Conservation (phyloP, 768 basidiomycete genomes). For the Suillus subalutaceus region DNA sequence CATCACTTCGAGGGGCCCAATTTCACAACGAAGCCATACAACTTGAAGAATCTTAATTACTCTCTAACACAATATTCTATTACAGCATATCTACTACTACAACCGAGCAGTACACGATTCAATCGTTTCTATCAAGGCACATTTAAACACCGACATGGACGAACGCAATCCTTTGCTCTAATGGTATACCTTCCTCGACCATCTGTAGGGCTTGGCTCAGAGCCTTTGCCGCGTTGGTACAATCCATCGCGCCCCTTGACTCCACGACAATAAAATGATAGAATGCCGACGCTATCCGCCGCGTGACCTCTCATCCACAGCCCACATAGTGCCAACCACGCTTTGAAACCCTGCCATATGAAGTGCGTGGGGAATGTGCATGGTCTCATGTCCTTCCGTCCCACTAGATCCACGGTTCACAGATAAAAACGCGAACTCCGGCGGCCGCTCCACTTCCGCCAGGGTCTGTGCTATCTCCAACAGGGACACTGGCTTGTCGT, state of each 20-base stretch:
- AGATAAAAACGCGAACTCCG: slow-evolving; percentile 40
- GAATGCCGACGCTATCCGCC: slow-evolving; percentile 20
- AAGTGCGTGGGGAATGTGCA: slow-evolving; percentile 38
- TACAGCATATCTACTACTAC: neutral
- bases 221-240: slow-evolving; percentile 21
- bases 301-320: slow-evolving; percentile 30
- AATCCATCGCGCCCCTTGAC: slow-evolving; percentile 15
- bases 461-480: slow-evolving; percentile 25
- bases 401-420: slow-evolving; percentile 25
- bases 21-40: slow-evolving; percentile 88
- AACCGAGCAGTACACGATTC: neutral
- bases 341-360: slow-evolving; percentile 35
- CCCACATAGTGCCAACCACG: slow-evolving; percentile 38
- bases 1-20: slow-evolving; percentile 95
- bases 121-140: too few species aligned
- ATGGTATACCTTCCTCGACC: slow-evolving; percentile 17
- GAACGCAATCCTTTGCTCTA: slow-evolving; percentile 32
- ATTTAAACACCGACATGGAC: slow-evolving; percentile 29
- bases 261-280: slow-evolving; percentile 24
- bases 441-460: slow-evolving; percentile 26
- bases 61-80: too few species aligned
- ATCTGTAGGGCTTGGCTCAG: slow-evolving; percentile 22
- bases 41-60: slow-evolving; percentile 60
- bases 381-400: slow-evolving; percentile 29
- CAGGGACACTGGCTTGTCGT: slow-evolving; percentile 26